phyloP scores from a whole-genome alignment of 2,329 filamentous ascomycete species.

The Xylaria hypoxylon region DNA sequence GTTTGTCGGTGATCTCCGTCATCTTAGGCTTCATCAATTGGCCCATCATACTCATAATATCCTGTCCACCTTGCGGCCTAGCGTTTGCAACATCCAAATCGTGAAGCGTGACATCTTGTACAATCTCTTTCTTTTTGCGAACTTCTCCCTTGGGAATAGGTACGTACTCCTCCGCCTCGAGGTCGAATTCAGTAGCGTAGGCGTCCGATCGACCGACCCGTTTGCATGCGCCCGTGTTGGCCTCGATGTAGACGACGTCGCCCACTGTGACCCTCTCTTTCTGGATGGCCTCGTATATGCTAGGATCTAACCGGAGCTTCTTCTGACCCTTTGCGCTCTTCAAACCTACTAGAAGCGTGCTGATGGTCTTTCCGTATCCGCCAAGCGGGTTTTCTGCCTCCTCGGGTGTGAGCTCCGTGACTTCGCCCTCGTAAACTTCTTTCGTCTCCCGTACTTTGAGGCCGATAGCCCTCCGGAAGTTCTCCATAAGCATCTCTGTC shows the following conservation, averaged over 20 bases:
- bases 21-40: conserved; percentile 99
- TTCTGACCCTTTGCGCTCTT: conserved; percentile 98
- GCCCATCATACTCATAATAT: conserved; percentile 99
- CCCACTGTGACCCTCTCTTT: conserved; percentile 96
- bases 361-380: conserved; percentile 97
- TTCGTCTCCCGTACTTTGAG: conserved; percentile 98
- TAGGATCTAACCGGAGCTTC: conserved; percentile 95
- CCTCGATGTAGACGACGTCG: conserved; percentile 99
- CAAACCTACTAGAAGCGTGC: conserved; percentile 90
- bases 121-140: conserved; percentile 99
- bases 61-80: conserved; percentile 93
- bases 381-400: conserved; percentile 98
- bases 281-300: conserved; percentile 99
- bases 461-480: conserved; percentile 95
- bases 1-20: conserved; percentile 98
- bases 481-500: conserved; percentile 99
- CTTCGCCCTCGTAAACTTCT: conserved; percentile 98
- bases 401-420: conserved; percentile 96
- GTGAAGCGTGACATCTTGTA: conserved; percentile 97
- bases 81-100: conserved; percentile 97
- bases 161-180: conserved; percentile 98
- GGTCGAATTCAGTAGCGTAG: conserved; percentile 97
- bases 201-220: conserved; percentile 95
- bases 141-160: conserved; percentile 99
- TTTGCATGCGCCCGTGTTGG: conserved; percentile 98